A percentile compares a stretch with the other conserved stretches of the same genome.
Conservation (phyloP, 257 asterid genomes). For the Gynochthodes officinalis region DNA sequence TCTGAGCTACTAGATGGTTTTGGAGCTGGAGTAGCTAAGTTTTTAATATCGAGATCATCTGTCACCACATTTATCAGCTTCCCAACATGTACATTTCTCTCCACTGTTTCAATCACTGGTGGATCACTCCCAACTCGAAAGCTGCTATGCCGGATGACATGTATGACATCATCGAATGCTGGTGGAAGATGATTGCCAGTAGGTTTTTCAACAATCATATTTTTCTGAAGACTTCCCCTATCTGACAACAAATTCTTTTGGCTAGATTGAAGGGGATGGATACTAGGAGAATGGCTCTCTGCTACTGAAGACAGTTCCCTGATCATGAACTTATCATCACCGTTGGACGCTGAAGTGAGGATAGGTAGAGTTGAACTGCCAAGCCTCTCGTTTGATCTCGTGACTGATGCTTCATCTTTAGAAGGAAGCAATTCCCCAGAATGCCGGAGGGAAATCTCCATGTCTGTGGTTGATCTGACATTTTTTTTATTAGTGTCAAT, state of each 20-base stretch:
- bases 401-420: conserved; percentile 28
- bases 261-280: conserved; percentile 34
- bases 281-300: conserved; percentile 32
- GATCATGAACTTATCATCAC: conserved; percentile 51
- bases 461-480: conserved; percentile 18
- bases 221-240: conserved; percentile 38
- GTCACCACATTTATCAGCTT: conserved; percentile 47
- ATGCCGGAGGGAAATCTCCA: conserved; percentile 26
- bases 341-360: conserved; percentile 30
- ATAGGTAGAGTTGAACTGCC: conserved; percentile 20
- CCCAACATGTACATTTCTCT: conserved; percentile 36
- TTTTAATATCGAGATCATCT: conserved; percentile 46
- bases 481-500: conserved; percentile 36
- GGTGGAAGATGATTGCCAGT: conserved; percentile 38
- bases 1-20: conserved; percentile 33
- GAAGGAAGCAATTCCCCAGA: conserved; percentile 23
- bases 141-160: conserved; percentile 63
- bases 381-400: conserved; percentile 20
- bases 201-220: conserved; percentile 38
- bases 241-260: conserved; percentile 41
- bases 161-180: conserved; percentile 59
- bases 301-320: conserved; percentile 34
- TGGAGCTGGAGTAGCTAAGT: conserved; percentile 33
- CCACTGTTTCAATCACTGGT: conserved; percentile 38
- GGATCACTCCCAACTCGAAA: conserved; percentile 54